Evolutionary conservation across 1,284 basidiomycete species (phyloP), one percentile per base, ranked within the genome.

Genomic region (Tylopilus microsporus): DNA sequence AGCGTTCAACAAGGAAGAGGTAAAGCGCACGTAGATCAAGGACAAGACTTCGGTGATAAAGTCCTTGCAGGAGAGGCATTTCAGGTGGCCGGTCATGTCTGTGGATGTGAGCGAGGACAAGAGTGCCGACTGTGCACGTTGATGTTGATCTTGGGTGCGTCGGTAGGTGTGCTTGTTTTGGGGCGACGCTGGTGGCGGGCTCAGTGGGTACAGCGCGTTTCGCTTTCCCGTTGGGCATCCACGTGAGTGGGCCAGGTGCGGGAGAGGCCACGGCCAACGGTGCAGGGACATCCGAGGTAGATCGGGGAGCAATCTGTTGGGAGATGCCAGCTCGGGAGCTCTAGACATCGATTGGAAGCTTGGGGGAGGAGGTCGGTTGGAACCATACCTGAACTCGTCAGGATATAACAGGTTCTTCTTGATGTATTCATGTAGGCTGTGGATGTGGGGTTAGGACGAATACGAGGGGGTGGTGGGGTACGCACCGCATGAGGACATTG

Each of bases 21-120:
- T 32, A 32, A 32, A 39, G 79, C 85, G 68, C 58, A 91, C 87
- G 70, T 89, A 84, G 58, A 91, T 81, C 65, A 91, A 75, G 32
- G 79, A 82, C 65, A 89, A 71, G 55, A 91, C 73, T 68, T 89
- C 83, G 55, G 77, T 75, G 39, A 89, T 78, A 69, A 91, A 91
- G 49, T 83, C 83, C 54, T 82, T 85, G 67, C 78, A 79, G 56
- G 78, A 77, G 61, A 83, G 62, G 49, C 39, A 51, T 54, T 52
- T 63, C 56, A 71, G 46, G 53, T 53, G 67, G 67, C 52, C 62
- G 16, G 49, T 13, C 36, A 51, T 32, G 8, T 65, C 60, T 53
- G 67, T 66, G 6, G 55, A 59, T 3, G 62, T 52, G 30, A 76
- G 59, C 36, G 70, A 62, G 32, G 69, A 57, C 41, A 76, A 41